Evolutionary conservation across 768 basidiomycete species (phyloP), one percentile per base, ranked within the genome.

Genomic region (Leccinum boreale): DNA sequence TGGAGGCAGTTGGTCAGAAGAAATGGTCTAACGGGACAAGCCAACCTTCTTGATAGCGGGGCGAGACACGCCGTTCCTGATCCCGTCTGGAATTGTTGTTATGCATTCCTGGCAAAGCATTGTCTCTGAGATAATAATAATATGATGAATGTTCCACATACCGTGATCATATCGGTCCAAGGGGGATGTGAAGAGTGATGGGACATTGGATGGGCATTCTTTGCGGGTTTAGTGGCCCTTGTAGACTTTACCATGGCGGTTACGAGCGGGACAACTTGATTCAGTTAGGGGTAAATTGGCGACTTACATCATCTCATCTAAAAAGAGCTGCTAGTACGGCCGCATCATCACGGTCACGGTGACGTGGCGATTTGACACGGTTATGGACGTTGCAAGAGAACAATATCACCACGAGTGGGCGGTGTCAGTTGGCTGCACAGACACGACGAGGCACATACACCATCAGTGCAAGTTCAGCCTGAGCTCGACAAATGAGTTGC

Each of bases 41-140:
- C 23, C 14, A 7, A 90, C 87, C 82, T 90, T 91, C 85, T 94
- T 95, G 74, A 94, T 87, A 7, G 79, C 79, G 21, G 77, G 74
- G 50, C 93, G 81, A 14, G 91, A 93, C 39, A 92, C 92, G 58
- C 91, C 92, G 55, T 75, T 64, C 49, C 88, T 85, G 26, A 79
- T 76, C 36, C 89, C 87, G 44, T 86, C 85, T 63, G 82, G 83
- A 69, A 86, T 77, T 33, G 74, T 78, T 55, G 75, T 67, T 70
- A 94, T 89, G 67, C 87, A 89, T 73, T 91, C 90, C 90, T 92
- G 60, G 54, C 12, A 36, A 26, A 17, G 7, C 12, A 21, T 21
- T 45, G 23, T 56, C 28, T 24, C 47, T 8, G 11, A 3, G 17
- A 5, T 11, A 9, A 12, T 19, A 21, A 12, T 19, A 29, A 11